Base-by-base conservation (phyloP, 805 yeast genomes). In the Cyberlindnera sargentensis region DNA sequence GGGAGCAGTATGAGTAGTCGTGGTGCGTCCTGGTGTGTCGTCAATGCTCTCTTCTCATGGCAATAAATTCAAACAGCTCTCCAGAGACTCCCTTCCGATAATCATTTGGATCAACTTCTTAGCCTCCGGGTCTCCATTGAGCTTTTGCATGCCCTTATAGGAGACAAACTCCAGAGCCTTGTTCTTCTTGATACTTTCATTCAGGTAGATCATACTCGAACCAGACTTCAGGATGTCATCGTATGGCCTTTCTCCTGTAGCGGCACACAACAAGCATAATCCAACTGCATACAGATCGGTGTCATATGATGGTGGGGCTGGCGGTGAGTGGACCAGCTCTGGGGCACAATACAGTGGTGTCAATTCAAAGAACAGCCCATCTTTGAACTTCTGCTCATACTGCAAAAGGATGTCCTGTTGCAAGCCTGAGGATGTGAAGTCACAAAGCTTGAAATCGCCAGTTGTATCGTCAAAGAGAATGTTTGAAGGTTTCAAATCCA, bases 281-380 rank as follows among this genome's bases (percentile, higher is more conserved):
- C 80, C 80, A 4, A 65, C 65, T 10, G 78, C 68, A 49, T 63
- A 75, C 8, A 70, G 47, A 45, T 75, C 80, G 3, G 76, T 64
- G n/a, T 47, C 55, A 53, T 46, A 63, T 10, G 52, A 50, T 41
- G 71, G 74, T 7, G 46, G 36, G 0, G 41, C 23, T 23, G 48
- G 51, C 9, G 55, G 55, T 36, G 58, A 41, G 11, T 50, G 34
- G 8, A 72, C 43, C 20, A 75, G 50, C 44, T 71, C 76, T 2
- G 80, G 80, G 1, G 79, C 72, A 8, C 73, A 60, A 54, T 67
- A 75, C 34, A 65, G 70, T 26, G 72, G 57, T 1, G 78, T 60
- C 3, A 51, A 7, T 24, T 53, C 57, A 31, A 47, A 47, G 51
- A 61, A 58, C 55, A 62, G 3, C 57, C 65, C 48, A 51, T 50